Percentiles rank a stretch among this genome's conserved stretches.
Evolutionary conservation across 106 monocot genomes (phyloP).

Genomic region (Xerophyta viscosa): DNA sequence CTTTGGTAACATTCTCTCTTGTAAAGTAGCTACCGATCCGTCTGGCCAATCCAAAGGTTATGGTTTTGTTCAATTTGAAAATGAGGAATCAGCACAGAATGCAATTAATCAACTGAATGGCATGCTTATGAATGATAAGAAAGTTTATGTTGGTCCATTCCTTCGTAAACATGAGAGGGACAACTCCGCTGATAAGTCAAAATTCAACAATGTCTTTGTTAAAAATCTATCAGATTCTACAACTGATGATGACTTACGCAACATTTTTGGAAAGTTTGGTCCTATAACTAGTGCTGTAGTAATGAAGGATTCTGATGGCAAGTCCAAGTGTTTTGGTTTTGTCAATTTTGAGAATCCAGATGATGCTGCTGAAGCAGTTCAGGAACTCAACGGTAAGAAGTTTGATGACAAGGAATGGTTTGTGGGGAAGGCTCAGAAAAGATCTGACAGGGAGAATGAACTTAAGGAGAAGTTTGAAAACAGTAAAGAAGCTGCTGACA

Average conservation of each 20-base stretch:
- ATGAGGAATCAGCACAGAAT: slow-evolving; percentile 55
- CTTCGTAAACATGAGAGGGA: slow-evolving; percentile 67
- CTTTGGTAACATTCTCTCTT: slow-evolving; percentile 60
- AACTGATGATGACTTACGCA: slow-evolving; percentile 41
- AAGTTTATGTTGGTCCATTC: slow-evolving; percentile 65
- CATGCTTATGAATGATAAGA: slow-evolving; percentile 66
- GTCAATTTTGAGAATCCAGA: slow-evolving; percentile 69
- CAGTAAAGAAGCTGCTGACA: slow-evolving; percentile 45
- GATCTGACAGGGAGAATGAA: slow-evolving; percentile 63
- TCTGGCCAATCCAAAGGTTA: slow-evolving; percentile 73
- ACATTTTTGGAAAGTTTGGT: slow-evolving; percentile 49
- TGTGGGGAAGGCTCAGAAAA: slow-evolving; percentile 69
- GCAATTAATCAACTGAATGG: slow-evolving; percentile 64
- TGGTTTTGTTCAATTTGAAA: slow-evolving; percentile 74
- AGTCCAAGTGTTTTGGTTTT: slow-evolving; percentile 77
- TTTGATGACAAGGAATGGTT: slow-evolving; percentile 65
- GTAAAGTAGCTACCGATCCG: slow-evolving; percentile 51
- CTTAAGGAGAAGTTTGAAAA: slow-evolving; percentile 53
- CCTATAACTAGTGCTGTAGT: slow-evolving; percentile 61
- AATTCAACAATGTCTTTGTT: slow-evolving; percentile 68
- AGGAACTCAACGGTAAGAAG: slow-evolving; percentile 63
- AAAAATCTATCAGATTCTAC: slow-evolving; percentile 58
- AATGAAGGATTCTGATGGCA: slow-evolving; percentile 55
- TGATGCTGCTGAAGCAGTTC: slow-evolving; percentile 54
- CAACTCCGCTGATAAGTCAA: slow-evolving; percentile 26